Base-by-base conservation (phyloP, 805 yeast genomes). In the Candida alai region DNA sequence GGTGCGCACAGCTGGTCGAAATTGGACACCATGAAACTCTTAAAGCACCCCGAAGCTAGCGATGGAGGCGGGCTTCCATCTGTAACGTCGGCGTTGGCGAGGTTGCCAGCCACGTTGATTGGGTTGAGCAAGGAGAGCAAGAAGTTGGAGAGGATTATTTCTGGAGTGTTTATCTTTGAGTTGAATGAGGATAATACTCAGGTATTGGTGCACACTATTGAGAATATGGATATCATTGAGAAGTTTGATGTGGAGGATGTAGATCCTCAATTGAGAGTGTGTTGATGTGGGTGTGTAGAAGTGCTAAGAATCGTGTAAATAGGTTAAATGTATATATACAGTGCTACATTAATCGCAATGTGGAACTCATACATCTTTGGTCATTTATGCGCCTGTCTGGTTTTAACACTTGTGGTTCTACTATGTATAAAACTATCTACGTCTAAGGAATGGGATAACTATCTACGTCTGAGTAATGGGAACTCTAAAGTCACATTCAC, bases 141-240 rank as follows among this genome's bases (percentile, higher is more conserved):
- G 27, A 51, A 52, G 25, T 42, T 64, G 23, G 73, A 73, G 39
- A 43, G 78, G 26, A 58, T 69, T 3, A 51, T 66, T 4, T 58
- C 61, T 35, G 90, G 89, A 1, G 52, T 78, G 3, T 82, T 82
- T 47, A 65, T 80, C 6, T 81, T 81, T 49, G 89, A 82, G 48
- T 61, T 83, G 37, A 75, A 70, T 46, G 68, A 67, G 16, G 58
- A 62, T n/a, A 78, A 79, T 49, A 69, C 73, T 37, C 52, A 63
- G 40, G 73, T 83, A 21, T 29, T 65, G 5, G 84, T 77, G 4
- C 85, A 81, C 49, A 78, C 84, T 2, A 67, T 83, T 20, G 90
- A 83, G 44, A 72, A 78, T 45, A 66, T 83, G 36, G 80, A 80
- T 40, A 63, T 80, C 28, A 55, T 75, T 16, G 84, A 79, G 45